Conservation (phyloP, 352 stramenopile species). For the Phytophthora constricta region DNA sequence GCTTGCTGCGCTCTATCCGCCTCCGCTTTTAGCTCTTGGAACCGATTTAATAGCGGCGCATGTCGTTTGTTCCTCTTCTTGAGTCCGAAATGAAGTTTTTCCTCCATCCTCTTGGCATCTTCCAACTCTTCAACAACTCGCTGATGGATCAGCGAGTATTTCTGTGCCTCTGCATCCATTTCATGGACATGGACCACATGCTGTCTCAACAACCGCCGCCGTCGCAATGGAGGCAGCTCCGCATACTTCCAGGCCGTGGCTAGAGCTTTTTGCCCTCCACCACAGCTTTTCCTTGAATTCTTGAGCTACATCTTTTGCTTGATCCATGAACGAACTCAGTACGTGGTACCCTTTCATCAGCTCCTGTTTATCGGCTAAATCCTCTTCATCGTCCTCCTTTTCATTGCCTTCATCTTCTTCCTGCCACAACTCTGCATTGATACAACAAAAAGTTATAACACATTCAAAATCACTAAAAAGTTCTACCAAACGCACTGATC, state of each 20-base stretch:
- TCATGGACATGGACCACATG: constrained; percentile 63
- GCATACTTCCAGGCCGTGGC: constrained; percentile 55
- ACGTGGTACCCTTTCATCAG: constrained; percentile 63
- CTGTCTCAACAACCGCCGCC: constrained; percentile 62
- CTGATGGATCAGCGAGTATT: constrained; percentile 58
- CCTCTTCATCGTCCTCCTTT: constrained; percentile 49
- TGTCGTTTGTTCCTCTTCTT: constrained; percentile 68
- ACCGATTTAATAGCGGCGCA: constrained; percentile 56
- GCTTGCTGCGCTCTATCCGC: constrained; percentile 47
- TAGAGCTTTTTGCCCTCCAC: constrained; percentile 51
- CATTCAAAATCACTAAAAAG: not conserved
- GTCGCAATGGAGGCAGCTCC: constrained; percentile 61
- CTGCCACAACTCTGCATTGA: constrained; percentile 62
- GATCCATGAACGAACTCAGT: constrained; percentile 46
- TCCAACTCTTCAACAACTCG: constrained; percentile 51
- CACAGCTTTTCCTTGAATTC: constrained; percentile 43
- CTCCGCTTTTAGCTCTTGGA: constrained; percentile 60
- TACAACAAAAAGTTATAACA: not conserved
- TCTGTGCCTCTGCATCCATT: constrained; percentile 68
- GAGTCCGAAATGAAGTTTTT: constrained; percentile 59
- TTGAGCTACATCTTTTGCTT: constrained; percentile 50
- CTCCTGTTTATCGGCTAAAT: constrained; percentile 67
- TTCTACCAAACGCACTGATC: constrained; percentile 59
- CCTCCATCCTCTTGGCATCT: constrained; percentile 39
- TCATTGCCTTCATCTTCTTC: constrained; percentile 61